Base-by-base conservation (phyloP, 2,329 filamentous ascomycete genomes). In the Pleurostoma richardsiae region DNA sequence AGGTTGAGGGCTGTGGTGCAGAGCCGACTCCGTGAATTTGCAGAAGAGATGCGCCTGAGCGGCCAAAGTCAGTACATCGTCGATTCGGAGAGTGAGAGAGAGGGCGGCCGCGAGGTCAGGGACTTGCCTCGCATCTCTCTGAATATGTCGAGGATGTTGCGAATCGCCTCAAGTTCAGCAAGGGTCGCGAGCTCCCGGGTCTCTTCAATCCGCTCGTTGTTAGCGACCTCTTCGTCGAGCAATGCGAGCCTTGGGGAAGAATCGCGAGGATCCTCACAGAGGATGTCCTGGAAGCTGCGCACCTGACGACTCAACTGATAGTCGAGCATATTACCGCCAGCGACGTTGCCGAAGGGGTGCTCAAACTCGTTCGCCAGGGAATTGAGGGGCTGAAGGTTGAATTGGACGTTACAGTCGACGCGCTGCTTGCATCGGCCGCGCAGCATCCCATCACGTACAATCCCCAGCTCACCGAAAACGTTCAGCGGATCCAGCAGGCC, bases 121-220 rank as follows among this genome's bases (percentile, higher is more conserved):
- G 29, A 40, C 29, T 43, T 41, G 29, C 40, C 43, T 36, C 26
- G 29, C 3, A 54, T 56, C 29, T 51, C 49, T 6, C 43, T 4
- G 43, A 70, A 19, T 74, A 67, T 43, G 56, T 78, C 10, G 43
- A 61, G 0, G 64, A 71, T 49, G 69, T 77, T 5, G 45, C 63
- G 39, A 40, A 64, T 0, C 60, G 66, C 3, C 55, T 79, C 11
- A 53, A 59, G 40, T 61, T 59, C 30, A 70, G 58, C 8, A 70
- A 70, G 31, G 81, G 78, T 1, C 63, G 73, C 4, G 83, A 87
- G 55, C 61, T 87, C 0, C 77, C 79, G 0, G 80, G 82, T 0
- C 79, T 69, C 0, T 85, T 81, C 59, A 83, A 83, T 49, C 75
- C 82, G 0, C 57, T 80, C 45, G 64, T 86, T 7, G 70, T 86